A percentile compares a stretch with the other conserved stretches of the same genome.
Evolutionary conservation across 208 protist species (phyloP).

Genomic region (Novymonas esmeraldas): DNA sequence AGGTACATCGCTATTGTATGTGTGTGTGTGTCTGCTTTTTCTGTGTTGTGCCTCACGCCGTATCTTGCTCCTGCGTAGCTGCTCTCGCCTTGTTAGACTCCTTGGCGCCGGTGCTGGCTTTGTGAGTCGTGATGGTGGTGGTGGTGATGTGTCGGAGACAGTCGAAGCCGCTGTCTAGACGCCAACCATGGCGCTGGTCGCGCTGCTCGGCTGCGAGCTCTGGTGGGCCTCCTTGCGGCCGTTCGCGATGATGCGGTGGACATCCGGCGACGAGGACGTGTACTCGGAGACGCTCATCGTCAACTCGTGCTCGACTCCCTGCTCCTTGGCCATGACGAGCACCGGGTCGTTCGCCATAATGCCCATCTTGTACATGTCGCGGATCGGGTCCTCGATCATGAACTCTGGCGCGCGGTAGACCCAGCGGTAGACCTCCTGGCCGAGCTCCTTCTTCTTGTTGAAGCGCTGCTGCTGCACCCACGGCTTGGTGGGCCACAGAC

Average conservation of each 20-base stretch:
- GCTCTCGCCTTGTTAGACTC: no score
- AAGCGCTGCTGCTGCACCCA: constrained; percentile 83
- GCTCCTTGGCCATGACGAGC: constrained; percentile 61
- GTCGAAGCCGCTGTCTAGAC: no score
- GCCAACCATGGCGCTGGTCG: constrained; percentile 19
- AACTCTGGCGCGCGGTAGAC: constrained; percentile 73
- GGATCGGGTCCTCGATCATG: constrained; percentile 64
- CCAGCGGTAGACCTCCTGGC: constrained; percentile 78
- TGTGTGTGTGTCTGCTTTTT: no score
- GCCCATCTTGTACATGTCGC: constrained; percentile 65
- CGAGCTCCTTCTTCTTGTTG: constrained; percentile 81
- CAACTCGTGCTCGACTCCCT: constrained; percentile 68
- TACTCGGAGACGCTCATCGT: constrained; percentile 42
- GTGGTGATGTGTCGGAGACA: no score
- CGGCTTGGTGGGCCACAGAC: constrained; percentile 72
- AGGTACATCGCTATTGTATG: no score
- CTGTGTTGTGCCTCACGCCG: no score
- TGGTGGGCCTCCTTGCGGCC: constrained; percentile 53
- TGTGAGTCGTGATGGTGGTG: no score
- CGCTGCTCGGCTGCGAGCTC: constrained; percentile 36
- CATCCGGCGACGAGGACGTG: constrained; percentile 43
- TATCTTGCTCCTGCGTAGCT: no score
- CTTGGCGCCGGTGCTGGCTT: no score
- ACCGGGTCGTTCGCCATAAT: constrained; percentile 76
- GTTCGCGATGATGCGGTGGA: constrained; percentile 41